Evolutionary conservation across 1,139 yeast genomes (phyloP).

Genomic region (Petasospora rhodanensis): DNA sequence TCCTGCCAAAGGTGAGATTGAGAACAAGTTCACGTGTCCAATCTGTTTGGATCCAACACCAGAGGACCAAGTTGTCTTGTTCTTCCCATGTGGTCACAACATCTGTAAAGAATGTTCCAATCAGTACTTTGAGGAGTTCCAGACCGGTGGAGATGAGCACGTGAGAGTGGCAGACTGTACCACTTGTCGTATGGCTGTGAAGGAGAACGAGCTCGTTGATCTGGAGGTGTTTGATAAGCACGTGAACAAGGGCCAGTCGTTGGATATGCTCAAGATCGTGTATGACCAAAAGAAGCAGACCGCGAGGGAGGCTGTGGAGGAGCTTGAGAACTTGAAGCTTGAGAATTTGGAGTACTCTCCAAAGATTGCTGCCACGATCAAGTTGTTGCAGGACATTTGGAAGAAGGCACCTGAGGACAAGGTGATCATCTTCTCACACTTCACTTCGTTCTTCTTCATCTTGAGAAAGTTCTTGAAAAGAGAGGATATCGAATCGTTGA

Average conservation of each 20-base stretch:
- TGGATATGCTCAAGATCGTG: slow-evolving; percentile 26
- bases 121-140: slow-evolving; percentile 42
- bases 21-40: slow-evolving; percentile 59
- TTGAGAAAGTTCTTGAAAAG: slow-evolving; percentile 52
- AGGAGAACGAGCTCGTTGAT: slow-evolving; percentile 42
- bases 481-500: slow-evolving; percentile 44
- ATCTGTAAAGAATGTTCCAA: slow-evolving; percentile 61
- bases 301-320: slow-evolving; percentile 31
- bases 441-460: slow-evolving; percentile 72
- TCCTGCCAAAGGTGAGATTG: too few species aligned
- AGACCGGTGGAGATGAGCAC: slow-evolving; percentile 30
- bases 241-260: slow-evolving; percentile 31
- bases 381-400: slow-evolving; percentile 41
- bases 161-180: slow-evolving; percentile 47
- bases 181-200: slow-evolving; percentile 40
- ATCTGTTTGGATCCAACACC: slow-evolving; percentile 46
- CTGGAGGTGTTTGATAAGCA: slow-evolving; percentile 50
- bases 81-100: slow-evolving; percentile 64
- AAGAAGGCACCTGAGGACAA: slow-evolving; percentile 49
- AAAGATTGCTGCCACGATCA: slow-evolving; percentile 47
- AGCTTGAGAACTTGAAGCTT: slow-evolving; percentile 22
- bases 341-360: slow-evolving; percentile 42
- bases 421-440: slow-evolving; percentile 78
- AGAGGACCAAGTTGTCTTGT: slow-evolving; percentile 37
- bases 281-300: slow-evolving; percentile 18